A percentile compares a stretch with the other conserved stretches of the same genome.
Conservation (phyloP, 306 rosid species). For the Pueraria montana region DNA sequence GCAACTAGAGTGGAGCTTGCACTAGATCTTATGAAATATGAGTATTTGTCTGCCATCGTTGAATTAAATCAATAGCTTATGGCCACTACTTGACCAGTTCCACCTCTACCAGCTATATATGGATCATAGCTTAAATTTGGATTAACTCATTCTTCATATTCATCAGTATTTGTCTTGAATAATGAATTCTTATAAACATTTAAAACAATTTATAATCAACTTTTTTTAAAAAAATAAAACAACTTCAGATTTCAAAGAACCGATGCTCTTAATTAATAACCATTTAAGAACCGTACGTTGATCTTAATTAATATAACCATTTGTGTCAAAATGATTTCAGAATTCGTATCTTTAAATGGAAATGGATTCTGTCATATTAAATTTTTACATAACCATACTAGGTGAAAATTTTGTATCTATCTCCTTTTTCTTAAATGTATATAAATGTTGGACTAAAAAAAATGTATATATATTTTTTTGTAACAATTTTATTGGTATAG, state of each 20-base stretch:
- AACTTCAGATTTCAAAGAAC: neutral
- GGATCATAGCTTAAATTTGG: neutral
- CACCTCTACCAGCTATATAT: neutral
- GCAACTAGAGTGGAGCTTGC: neutral
- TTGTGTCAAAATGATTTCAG: neutral
- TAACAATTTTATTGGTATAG: too few relatives aligned
- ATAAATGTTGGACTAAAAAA: too few relatives aligned
- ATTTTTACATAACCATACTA: neutral
- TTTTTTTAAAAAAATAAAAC: neutral
- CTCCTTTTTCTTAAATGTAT: neutral
- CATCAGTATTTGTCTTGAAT: neutral
- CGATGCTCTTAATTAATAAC: neutral
- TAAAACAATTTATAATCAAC: neutral
- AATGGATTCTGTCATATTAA: neutral
- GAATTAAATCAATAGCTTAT: neutral
- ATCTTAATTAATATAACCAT: neutral
- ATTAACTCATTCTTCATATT: neutral
- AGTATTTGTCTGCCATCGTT: neutral
- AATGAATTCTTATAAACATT: neutral
- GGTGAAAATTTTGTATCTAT: neutral
- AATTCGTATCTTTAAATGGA: neutral
- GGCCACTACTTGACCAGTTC: neutral
- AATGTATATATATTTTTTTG: too few relatives aligned
- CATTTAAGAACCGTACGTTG: too few relatives aligned
- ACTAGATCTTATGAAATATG: slow-evolving; percentile 1